Percentiles rank a stretch among this genome's conserved stretches.
phyloP scores from a whole-genome alignment of 345 rosid species.

The Physaria fendleri region DNA sequence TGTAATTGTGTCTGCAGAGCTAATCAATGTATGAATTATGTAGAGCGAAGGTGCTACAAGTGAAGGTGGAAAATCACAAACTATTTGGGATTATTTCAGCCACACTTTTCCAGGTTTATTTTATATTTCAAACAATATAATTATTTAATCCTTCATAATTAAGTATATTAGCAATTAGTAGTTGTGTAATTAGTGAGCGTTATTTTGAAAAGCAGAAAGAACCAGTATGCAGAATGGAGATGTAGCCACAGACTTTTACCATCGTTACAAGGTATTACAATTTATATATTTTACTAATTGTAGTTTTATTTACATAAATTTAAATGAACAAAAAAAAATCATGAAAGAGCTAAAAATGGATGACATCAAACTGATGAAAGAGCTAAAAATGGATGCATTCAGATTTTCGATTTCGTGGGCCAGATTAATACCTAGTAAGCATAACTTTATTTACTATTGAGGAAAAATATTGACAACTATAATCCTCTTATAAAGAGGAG shows the following conservation, averaged over 20 bases:
- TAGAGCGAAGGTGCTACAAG: conserved; percentile 23
- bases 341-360: too few relatives aligned
- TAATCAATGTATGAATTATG: neutral
- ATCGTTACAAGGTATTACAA: conserved; percentile 43
- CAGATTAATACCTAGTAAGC: too few relatives aligned
- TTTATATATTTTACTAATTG: too few relatives aligned
- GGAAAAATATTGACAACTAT: too few relatives aligned
- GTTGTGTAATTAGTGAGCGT: neutral
- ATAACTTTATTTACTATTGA: too few relatives aligned
- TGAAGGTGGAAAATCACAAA: conserved; percentile 14
- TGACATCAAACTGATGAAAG: too few relatives aligned
- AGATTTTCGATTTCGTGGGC: too few relatives aligned
- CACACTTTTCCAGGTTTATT: neutral
- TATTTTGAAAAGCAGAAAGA: conserved; percentile 28
- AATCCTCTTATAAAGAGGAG: too few relatives aligned
- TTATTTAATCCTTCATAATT: neutral
- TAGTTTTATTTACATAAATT: neutral
- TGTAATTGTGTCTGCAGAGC: neutral
- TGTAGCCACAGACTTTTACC: conserved; percentile 35
- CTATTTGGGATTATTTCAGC: conserved; percentile 18
- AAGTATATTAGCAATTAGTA: neutral
- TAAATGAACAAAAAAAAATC: too few relatives aligned
- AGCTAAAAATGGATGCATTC: too few relatives aligned
- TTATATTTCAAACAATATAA: neutral
- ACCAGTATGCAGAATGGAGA: conserved; percentile 38